Evolutionary conservation across 108 stramenopile species (phyloP).

Genomic region (Pseudonitzschia pungens): DNA sequence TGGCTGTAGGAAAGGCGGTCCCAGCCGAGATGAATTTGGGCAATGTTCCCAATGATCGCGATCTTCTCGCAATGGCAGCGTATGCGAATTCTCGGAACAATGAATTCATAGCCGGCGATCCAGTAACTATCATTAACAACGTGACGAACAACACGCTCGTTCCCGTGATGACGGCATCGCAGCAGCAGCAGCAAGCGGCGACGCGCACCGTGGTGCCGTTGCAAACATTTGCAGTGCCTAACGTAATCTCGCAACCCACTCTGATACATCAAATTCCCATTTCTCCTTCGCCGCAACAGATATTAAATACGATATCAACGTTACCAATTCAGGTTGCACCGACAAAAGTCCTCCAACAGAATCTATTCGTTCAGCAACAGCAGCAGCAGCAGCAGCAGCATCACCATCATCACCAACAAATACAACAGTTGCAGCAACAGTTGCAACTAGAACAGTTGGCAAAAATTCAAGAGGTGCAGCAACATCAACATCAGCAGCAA

Average conservation of each 20-base stretch:
- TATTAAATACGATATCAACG: neutral
- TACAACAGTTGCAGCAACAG: neutral
- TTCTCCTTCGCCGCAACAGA: neutral
- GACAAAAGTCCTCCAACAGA: neutral
- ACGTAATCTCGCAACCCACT: neutral
- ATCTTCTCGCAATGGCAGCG: neutral
- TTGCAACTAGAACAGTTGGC: neutral
- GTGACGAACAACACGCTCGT: neutral
- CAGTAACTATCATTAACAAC: neutral
- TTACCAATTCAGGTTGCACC: neutral
- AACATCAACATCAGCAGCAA: constrained; percentile 1
- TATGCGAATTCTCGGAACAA: neutral
- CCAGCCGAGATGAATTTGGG: neutral
- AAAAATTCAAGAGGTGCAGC: neutral
- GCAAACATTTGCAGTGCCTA: neutral
- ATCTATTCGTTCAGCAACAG: constrained; percentile 15
- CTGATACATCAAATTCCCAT: neutral
- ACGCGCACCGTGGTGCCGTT: neutral
- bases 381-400: constrained; percentile 32
- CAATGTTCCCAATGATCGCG: neutral
- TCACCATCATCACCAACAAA: constrained; percentile 1
- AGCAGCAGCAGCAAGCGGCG: neutral
- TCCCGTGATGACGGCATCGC: neutral
- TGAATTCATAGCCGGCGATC: neutral
- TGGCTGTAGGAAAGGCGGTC: neutral